Base-by-base conservation (phyloP, 495 filamentous ascomycete genomes). In the Neurospora sp. region DNA sequence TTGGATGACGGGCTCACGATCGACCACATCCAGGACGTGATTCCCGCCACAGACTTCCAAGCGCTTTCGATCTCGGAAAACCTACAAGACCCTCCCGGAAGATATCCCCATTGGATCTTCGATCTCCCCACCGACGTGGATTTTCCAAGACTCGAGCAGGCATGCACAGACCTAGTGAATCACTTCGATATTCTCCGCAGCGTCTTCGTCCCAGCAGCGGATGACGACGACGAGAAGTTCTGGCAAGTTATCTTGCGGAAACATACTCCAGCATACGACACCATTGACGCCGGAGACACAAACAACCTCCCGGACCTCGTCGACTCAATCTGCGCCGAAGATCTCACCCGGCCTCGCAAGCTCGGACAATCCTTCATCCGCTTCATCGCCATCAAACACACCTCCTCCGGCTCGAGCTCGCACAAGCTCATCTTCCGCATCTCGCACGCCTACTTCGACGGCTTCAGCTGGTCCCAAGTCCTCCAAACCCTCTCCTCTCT, bases 361-460 rank as follows among this genome's bases (percentile, higher is more conserved):
- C 84, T 89, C 22, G 88, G 88, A 27, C 83, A 89, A 59, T 84
- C 87, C 11, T 87, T 86, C 70, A 81, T 90, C 59, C 82, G 87
- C 69, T 89, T 80, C 40, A 76, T 89, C 68, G 82, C 86, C 22
- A 78, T 89, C 70, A 84, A 87, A 59, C 84, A 85, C 68, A 79
- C 78, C 31, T 82, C 22, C 9, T 59, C 48, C 22, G 3, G 9
- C 1, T 12, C 22, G 1, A 5, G 77, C 38, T 79, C 85, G 31
- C 81, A 88, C 74, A 82, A 85, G 18, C 85, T 92, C 48, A 79
- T 89, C 69, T 81, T 92, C 16, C 85, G 89, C 3, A 83, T 91
- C 6, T 91, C 89, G 0, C 90, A 92, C 73, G 89, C 89, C 7
- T 90, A 92, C 74, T 91, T 89, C 70, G 90, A 91, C 72, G 89